Conservation (phyloP, 1,139 yeast genomes). For the Hemisphaericaspora xylofermentans region DNA sequence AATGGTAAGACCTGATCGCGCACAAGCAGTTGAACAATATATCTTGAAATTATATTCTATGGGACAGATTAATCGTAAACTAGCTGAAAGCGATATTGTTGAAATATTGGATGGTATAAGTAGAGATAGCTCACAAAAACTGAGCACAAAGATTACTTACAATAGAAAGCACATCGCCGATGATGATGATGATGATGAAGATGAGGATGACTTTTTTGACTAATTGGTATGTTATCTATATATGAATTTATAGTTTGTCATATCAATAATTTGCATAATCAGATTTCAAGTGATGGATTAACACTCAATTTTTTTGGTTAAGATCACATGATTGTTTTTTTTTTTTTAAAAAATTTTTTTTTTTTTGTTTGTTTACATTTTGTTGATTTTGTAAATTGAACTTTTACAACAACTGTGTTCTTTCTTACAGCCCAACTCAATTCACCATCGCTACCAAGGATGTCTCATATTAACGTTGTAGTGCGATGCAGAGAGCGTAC, state of each 20-base stretch:
- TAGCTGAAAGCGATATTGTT: conserved; percentile 78
- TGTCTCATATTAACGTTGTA: conserved; percentile 70
- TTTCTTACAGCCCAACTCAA: no score
- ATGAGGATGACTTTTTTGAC: conserved; percentile 36
- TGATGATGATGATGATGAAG: conserved; percentile 26
- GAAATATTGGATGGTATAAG: conserved; percentile 81
- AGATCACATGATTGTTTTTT: no score
- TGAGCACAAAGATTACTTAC: conserved; percentile 57
- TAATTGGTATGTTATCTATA: conserved; percentile 9
- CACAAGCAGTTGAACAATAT: conserved; percentile 84
- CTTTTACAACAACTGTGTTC: no score
- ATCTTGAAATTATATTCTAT: conserved; percentile 69
- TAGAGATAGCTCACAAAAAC: conserved; percentile 66
- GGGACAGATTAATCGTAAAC: conserved; percentile 73
- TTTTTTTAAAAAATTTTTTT: no score
- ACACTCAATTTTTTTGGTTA: no score
- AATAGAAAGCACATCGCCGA: conserved; percentile 23
- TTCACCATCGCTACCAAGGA: no score
- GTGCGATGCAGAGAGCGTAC: conserved; percentile 88
- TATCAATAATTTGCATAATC: no score
- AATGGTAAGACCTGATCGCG: conserved; percentile 89
- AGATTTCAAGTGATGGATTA: no score
- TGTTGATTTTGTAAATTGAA: no score
- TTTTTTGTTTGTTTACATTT: no score
- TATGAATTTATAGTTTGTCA: neutral